phyloP scores from a whole-genome alignment of 2,329 filamentous ascomycete species.

The Ascochyta lentis region DNA sequence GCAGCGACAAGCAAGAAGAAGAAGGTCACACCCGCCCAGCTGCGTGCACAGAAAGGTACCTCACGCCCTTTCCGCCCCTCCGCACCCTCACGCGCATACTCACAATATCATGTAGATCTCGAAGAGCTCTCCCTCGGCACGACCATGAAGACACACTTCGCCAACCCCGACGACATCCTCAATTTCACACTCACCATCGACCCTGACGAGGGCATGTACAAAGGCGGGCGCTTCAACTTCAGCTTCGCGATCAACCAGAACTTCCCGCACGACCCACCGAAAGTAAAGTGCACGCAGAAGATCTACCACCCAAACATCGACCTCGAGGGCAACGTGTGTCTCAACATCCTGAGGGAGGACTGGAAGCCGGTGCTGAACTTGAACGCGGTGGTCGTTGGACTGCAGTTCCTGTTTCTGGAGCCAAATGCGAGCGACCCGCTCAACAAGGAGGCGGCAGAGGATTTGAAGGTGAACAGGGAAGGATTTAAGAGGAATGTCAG shows the following conservation, averaged over 20 bases:
- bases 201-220: conserved; percentile 89
- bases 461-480: conserved; percentile 84
- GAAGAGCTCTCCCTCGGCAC: conserved; percentile 78
- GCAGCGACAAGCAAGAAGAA: conserved; percentile 86
- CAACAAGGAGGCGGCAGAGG: conserved; percentile 97
- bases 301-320: conserved; percentile 99
- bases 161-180: conserved; percentile 83
- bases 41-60: conserved; percentile 93
- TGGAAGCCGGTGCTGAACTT: conserved; percentile 99
- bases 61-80: neutral
- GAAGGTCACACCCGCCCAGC: conserved; percentile 95
- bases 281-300: conserved; percentile 96
- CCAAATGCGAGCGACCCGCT: conserved; percentile 97
- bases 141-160: conserved; percentile 83
- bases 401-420: conserved; percentile 97
- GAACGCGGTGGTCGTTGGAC: conserved; percentile 92
- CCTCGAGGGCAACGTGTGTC: conserved; percentile 93
- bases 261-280: conserved; percentile 96
- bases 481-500: conserved; percentile 91
- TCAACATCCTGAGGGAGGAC: conserved; percentile 96
- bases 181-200: conserved; percentile 83
- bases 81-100: conserved; percentile 9
- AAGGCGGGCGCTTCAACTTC: conserved; percentile 85
- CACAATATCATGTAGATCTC: conserved; percentile 64
- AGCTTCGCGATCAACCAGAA: conserved; percentile 91